Percentiles rank a stretch among this genome's conserved stretches.
Evolutionary conservation across 139 green algal species (phyloP).

Genomic region (Pedinophyceae sp.): DNA sequence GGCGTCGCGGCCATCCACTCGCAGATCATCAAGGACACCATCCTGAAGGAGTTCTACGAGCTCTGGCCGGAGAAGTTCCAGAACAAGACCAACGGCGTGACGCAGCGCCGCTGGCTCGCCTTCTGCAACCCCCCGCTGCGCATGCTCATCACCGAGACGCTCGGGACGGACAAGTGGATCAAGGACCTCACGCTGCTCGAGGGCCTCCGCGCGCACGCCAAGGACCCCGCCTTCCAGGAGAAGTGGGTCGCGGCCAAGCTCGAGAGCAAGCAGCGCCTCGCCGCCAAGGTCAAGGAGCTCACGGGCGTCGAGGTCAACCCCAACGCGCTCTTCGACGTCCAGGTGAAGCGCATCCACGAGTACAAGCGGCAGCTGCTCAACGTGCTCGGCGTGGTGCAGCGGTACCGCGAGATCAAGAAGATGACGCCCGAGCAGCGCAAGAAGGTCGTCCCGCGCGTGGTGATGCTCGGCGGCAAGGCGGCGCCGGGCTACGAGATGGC

Average conservation of each 20-base stretch:
- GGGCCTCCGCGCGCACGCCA: slow-evolving; percentile 9
- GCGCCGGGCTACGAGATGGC: slow-evolving; percentile 93
- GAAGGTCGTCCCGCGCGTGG: slow-evolving; percentile 70
- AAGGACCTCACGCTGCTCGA: slow-evolving; percentile 25
- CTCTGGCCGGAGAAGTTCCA: slow-evolving; percentile 72
- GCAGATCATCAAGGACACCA: slow-evolving; percentile 69
- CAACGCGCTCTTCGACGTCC: slow-evolving; percentile 81
- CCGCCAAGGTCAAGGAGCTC: slow-evolving; percentile 46
- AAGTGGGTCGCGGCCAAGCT: slow-evolving; percentile 75
- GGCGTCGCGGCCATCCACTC: slow-evolving; percentile 93
- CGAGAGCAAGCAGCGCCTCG: slow-evolving; percentile 56
- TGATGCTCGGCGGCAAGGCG: slow-evolving; percentile 93
- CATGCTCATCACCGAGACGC: slow-evolving; percentile 67
- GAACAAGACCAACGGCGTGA: slow-evolving; percentile 97
- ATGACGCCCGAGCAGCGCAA: slow-evolving; percentile 48
- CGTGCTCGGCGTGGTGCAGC: slow-evolving; percentile 63
- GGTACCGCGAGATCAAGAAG: slow-evolving; percentile 68
- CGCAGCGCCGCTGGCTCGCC: slow-evolving; percentile 69
- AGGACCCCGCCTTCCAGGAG: slow-evolving; percentile 6
- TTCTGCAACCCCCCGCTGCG: slow-evolving; percentile 89
- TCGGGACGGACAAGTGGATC: slow-evolving; percentile 85
- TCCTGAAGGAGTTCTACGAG: slow-evolving; percentile 47
- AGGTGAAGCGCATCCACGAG: slow-evolving; percentile 88
- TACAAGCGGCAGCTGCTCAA: slow-evolving; percentile 89
- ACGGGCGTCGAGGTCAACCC: slow-evolving; percentile 49